Evolutionary conservation across 2,329 filamentous ascomycete species (phyloP).

Genomic region (Monosporascus sp.): DNA sequence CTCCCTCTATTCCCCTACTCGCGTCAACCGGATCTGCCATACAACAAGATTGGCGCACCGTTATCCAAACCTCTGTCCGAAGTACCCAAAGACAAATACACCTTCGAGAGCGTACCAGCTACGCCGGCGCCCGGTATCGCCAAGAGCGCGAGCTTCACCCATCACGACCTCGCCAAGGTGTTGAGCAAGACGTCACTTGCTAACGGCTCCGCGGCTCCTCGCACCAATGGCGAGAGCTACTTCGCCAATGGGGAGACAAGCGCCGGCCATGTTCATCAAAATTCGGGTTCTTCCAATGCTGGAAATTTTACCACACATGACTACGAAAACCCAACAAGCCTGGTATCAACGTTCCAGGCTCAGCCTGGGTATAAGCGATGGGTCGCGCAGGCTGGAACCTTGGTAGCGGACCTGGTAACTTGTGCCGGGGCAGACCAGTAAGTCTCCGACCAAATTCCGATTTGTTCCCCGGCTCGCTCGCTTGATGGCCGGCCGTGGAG

Average conservation of each 20-base stretch:
- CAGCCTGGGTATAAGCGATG: slow-evolving; percentile 97
- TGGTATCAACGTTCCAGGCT: slow-evolving; percentile 60
- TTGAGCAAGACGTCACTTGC: slow-evolving; percentile 63
- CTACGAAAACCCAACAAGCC: slow-evolving; percentile 50
- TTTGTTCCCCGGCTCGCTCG: neutral
- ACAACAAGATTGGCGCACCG: slow-evolving; percentile 91
- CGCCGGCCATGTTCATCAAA: slow-evolving; percentile 25
- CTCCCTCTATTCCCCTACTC: slow-evolving; percentile 96
- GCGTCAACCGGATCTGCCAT: slow-evolving; percentile 90
- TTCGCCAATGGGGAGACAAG: slow-evolving; percentile 26
- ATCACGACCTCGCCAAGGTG: slow-evolving; percentile 70
- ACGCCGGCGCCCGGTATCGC: slow-evolving; percentile 72
- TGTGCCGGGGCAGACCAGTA: slow-evolving; percentile 95
- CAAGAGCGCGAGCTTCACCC: slow-evolving; percentile 61
- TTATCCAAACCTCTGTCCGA: slow-evolving; percentile 62
- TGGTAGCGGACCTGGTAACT: slow-evolving; percentile 89
- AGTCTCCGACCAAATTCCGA: slow-evolving; percentile 16
- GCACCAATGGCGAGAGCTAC: slow-evolving; percentile 28
- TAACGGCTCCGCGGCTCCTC: slow-evolving; percentile 35
- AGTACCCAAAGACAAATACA: slow-evolving; percentile 58
- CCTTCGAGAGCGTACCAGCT: slow-evolving; percentile 86
- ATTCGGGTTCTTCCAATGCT: slow-evolving; percentile 34
- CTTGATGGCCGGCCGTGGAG: neutral
- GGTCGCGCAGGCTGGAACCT: slow-evolving; percentile 94
- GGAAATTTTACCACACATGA: slow-evolving; percentile 60